These are phyloP conservation scores for Trichoderma citrinoviride DNA, from an alignment of 2,329 filamentous ascomycete species.

Conservation along the genomic window DNA sequence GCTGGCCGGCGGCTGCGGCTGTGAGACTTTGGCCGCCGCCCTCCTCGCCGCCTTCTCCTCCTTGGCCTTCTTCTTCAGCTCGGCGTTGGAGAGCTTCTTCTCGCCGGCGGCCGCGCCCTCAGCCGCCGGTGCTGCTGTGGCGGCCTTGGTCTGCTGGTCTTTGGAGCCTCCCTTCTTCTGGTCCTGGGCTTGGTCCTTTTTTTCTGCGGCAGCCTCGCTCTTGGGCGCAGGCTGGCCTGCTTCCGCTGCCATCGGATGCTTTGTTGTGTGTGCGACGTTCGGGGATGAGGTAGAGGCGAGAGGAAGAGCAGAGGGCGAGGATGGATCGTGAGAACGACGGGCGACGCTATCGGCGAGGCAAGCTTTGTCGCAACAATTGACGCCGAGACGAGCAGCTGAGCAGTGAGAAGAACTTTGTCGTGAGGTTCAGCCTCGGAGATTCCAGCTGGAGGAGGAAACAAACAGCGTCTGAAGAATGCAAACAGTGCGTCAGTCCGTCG, in stretches of 20 bases:
- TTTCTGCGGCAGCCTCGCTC: slow-evolving; percentile 29
- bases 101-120: slow-evolving; percentile 30
- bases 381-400: neutral
- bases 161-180: slow-evolving; percentile 14
- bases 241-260: slow-evolving; percentile 35
- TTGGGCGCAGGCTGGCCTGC: slow-evolving; percentile 32
- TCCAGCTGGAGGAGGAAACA: neutral
- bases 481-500: slow-evolving; percentile 3
- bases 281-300: neutral
- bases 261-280: neutral
- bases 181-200: slow-evolving; percentile 21
- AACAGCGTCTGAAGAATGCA: neutral
- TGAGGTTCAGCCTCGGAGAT: neutral
- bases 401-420: neutral
- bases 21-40: slow-evolving; percentile 64
- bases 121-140: slow-evolving; percentile 17
- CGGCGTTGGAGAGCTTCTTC: slow-evolving; percentile 67
- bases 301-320: neutral
- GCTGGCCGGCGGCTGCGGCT: slow-evolving; percentile 43
- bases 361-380: neutral
- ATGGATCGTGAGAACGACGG: neutral
- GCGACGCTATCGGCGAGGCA: neutral
- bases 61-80: slow-evolving; percentile 85
- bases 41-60: slow-evolving; percentile 87
- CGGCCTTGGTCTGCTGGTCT: slow-evolving; percentile 20